These are phyloP conservation scores for Rhodotorula sp. DNA, from an alignment of 1,284 basidiomycete genomes.

Conservation along the genomic window DNA sequence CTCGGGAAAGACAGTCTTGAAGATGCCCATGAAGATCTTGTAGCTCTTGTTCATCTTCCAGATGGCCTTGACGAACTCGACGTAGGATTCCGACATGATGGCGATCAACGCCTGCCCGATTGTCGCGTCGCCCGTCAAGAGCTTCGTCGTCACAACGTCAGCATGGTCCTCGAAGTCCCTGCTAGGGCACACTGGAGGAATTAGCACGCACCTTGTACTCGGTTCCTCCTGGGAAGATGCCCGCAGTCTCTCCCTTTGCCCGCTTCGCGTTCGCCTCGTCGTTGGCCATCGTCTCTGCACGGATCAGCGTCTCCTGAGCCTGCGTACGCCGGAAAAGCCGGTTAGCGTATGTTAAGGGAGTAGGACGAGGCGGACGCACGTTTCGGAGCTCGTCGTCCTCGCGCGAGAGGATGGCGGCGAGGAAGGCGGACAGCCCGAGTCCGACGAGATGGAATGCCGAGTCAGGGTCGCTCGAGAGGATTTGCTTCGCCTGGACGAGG, in stretches of 20 bases:
- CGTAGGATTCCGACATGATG: conserved; percentile 40
- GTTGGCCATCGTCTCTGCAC: conserved; percentile 32
- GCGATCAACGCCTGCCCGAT: conserved; percentile 40
- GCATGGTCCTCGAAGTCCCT: too few relatives aligned
- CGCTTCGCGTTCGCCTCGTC: conserved; percentile 19
- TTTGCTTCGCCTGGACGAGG: conserved; percentile 13
- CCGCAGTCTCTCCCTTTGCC: conserved; percentile 7
- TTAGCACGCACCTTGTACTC: conserved; percentile 36
- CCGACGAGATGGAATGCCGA: conserved; percentile 36
- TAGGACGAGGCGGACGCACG: neutral
- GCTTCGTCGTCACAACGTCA: neutral
- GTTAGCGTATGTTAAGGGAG: neutral
- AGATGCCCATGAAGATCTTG: conserved; percentile 20
- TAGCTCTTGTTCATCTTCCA: conserved; percentile 43
- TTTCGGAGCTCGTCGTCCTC: conserved; percentile 36
- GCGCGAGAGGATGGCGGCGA: conserved; percentile 36
- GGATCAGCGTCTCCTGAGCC: conserved; percentile 30
- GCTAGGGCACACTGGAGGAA: too few relatives aligned
- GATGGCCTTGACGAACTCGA: conserved; percentile 34
- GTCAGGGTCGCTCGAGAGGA: conserved; percentile 16
- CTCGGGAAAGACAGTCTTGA: conserved; percentile 39
- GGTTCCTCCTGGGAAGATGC: conserved; percentile 31
- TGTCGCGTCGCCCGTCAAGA: conserved; percentile 38
- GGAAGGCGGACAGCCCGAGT: conserved; percentile 37
- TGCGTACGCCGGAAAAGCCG: neutral